Evolutionary conservation across 2,329 filamentous ascomycete genomes (phyloP), one percentile per base, ranked within the genome.

Genomic region (Pseudocercospora fijiensis): DNA sequence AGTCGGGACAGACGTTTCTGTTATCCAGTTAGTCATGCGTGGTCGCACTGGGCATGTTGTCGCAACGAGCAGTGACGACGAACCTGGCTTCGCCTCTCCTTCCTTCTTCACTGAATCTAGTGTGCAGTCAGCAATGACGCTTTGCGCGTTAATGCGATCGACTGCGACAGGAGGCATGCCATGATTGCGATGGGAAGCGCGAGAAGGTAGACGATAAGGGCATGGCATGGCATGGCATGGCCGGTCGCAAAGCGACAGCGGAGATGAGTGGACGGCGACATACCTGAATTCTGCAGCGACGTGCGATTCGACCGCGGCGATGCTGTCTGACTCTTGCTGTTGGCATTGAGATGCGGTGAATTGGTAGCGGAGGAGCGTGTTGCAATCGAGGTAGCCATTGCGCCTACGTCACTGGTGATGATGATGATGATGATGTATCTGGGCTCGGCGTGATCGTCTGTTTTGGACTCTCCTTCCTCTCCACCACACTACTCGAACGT

Each of bases 1-100:
- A 53, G 73, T 73, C 13, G 74, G 74, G n/a, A 75, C 64, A 26
- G 61, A 59, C 55, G 63, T 57, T 26, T 66, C 63, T 71, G 63
- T 26, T 45, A 7, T 22, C 16, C 5, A 24, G 51, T 61, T 52
- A 65, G 60, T 57, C 47, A 53, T 52, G 37, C 37, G 60, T 56
- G n/a, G 18, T 47, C 43, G 18, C 26, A 45, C 16, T 33, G 3
- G 37, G 56, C 45, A 33, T 56, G 43, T 26, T 52, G 13, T 58
- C 61, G 57, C 45, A 52, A 59, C 20, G 37, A 47, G 28, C 53
- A 58, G 53, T 47, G 47, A 33, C 53, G 47, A 66, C 68, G 9
- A 61, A 67, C 68, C 68, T 65, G 63, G 60, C 60, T 70, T 70
- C 11, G 55, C 45, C 7, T 64, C 64, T 13, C 59, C 55, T 51